Evolutionary conservation across 805 yeast species (phyloP), one percentile per base, ranked within the genome.

Genomic region (Kregervanrija fluxuum): DNA sequence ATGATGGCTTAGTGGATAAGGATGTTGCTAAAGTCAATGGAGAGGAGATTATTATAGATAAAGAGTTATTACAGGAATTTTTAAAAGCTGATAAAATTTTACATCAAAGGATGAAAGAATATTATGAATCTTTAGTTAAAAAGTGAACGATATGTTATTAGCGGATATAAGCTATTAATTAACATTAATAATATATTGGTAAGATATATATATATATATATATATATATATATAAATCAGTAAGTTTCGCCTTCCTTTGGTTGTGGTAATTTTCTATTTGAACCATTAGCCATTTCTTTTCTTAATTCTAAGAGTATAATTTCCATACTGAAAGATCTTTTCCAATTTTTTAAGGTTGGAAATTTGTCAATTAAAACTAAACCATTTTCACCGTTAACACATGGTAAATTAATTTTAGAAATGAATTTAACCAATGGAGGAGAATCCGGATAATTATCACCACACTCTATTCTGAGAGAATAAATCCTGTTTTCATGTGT

Each of bases 401-500:
- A 89, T 0, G 97, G 96, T 46, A 93, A 72, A 62, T 91, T 93
- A 54, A 93, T 79, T 69, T 82, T 85, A 34, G 95, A 83, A 14
- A 84, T 70, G 60, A 93, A 93, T 52, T 69, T 74, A 37, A 93
- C 91, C 35, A 64, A 61, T 12, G 99, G 99, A 3, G 99, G 96
- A 53, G 74, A 62, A 49, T 85, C 93, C 1, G 99, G 99, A 62
- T 93, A 93, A 6, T 73, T 68, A 5, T 77, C 79, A 15, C 89
- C 97, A 62, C 97, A 90, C 50, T 78, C 80, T 40, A 93, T 79
- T 43, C 76, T 79, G 45, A 93, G 71, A 33, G 87, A 82, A 64
- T 93, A 93, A 50, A 93, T 93, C 60, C 99, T 75, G 65, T 93
- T 93, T 63, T 90, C 97, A 62, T 91, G 97, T 28, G 77, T 78